A percentile compares a stretch with the other conserved stretches of the same genome.
Evolutionary conservation across 805 yeast genomes (phyloP).

Genomic region (Teunomyces lycoperdinae): DNA sequence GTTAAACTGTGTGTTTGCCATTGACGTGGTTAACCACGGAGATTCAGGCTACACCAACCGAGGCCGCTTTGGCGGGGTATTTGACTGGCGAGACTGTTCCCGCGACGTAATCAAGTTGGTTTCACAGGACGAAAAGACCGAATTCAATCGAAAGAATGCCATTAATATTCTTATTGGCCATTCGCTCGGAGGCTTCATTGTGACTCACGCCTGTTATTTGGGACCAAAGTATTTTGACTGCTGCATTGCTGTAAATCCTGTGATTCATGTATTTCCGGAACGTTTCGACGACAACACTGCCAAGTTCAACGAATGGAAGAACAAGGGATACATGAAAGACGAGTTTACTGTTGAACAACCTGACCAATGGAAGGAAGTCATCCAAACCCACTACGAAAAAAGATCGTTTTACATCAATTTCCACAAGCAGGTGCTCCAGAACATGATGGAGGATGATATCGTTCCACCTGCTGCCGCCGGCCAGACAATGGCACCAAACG

Average conservation of each 20-base stretch:
- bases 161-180: slow-evolving; percentile 61
- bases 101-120: slow-evolving; percentile 52
- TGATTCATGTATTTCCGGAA: slow-evolving; percentile 27
- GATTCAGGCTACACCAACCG: slow-evolving; percentile 62
- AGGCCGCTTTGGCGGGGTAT: slow-evolving; percentile 51
- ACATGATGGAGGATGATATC: slow-evolving; percentile 4
- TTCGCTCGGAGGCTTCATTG: slow-evolving; percentile 68
- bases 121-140: slow-evolving; percentile 37
- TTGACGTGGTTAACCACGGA: slow-evolving; percentile 65
- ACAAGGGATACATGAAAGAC: slow-evolving; percentile 3
- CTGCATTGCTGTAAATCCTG: slow-evolving; percentile 60
- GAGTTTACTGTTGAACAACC: background rate
- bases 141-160: slow-evolving; percentile 31
- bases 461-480: background rate
- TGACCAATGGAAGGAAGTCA: background rate
- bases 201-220: slow-evolving; percentile 45
- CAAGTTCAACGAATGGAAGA: background rate
- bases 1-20: slow-evolving; percentile 46
- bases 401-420: background rate
- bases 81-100: slow-evolving; percentile 68
- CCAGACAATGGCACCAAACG: background rate
- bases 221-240: slow-evolving; percentile 57
- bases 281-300: background rate
- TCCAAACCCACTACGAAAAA: background rate
- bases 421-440: background rate